Evolutionary conservation across 805 yeast genomes (phyloP).

Genomic region (Grigorovia yakushimaensis): DNA sequence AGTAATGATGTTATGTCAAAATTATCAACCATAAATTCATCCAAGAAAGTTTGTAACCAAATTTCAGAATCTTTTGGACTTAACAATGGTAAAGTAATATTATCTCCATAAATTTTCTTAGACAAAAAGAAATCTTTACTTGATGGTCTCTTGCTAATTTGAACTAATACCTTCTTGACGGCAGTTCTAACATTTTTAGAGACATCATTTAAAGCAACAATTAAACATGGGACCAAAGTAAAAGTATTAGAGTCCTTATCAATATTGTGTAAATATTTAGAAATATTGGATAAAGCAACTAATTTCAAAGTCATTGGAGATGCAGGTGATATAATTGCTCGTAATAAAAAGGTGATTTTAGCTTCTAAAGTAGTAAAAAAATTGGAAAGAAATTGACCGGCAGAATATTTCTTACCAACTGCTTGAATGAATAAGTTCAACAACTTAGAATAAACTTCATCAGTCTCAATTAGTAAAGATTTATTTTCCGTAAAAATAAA

Average conservation of each 20-base stretch:
- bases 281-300: conserved; percentile 37
- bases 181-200: conserved; percentile 42
- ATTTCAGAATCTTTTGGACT: conserved; percentile 54
- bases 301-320: conserved; percentile 51
- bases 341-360: conserved; percentile 46
- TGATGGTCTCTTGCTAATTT: conserved; percentile 31
- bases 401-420: conserved; percentile 28
- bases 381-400: conserved; percentile 27
- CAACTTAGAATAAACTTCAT: conserved; percentile 34
- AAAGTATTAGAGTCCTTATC: conserved; percentile 36
- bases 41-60: conserved; percentile 34
- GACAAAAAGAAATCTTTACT: conserved; percentile 40
- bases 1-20: conserved; percentile 36
- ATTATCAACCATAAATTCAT: conserved; percentile 42
- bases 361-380: conserved; percentile 35
- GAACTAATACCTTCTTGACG: conserved; percentile 31
- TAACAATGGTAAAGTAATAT: conserved; percentile 40
- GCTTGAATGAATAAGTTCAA: conserved; percentile 37
- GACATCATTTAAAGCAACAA: conserved; percentile 44
- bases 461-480: conserved; percentile 26
- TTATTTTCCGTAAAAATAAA: conserved; percentile 24
- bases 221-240: conserved; percentile 48
- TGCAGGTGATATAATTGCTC: conserved; percentile 47
- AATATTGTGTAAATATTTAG: conserved; percentile 25
- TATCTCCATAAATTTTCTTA: conserved; percentile 47